These are phyloP conservation scores for Limonium bicolor DNA, from an alignment of 148 eudicot species.

Conservation along the genomic window DNA sequence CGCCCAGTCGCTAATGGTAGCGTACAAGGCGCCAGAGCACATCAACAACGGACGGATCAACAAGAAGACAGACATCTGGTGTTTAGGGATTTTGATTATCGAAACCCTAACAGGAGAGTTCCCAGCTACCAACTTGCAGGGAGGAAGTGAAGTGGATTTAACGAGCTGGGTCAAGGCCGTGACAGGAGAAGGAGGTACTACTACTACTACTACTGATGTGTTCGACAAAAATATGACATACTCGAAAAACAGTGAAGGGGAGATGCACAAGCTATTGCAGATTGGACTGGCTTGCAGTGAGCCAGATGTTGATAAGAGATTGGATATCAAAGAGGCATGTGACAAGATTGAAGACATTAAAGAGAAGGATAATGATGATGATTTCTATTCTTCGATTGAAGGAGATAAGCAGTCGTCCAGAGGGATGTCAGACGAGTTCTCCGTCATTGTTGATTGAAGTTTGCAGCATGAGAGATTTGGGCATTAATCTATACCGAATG, in stretches of 20 bases:
- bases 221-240: slow-evolving; percentile 46
- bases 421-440: slow-evolving; percentile 35
- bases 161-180: slow-evolving; percentile 24
- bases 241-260: slow-evolving; percentile 21
- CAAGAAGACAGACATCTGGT: slow-evolving; percentile 72
- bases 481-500: too few relatives aligned
- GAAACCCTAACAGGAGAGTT: slow-evolving; percentile 62
- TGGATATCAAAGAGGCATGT: slow-evolving; percentile 52
- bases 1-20: slow-evolving; percentile 49
- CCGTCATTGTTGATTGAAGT: slow-evolving; percentile 9
- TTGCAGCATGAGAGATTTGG: too few relatives aligned
- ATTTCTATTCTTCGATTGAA: slow-evolving; percentile 32
- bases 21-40: slow-evolving; percentile 82
- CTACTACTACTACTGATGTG: slow-evolving; percentile 3
- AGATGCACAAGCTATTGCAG: slow-evolving; percentile 49
- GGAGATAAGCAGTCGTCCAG: slow-evolving; percentile 26
- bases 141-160: slow-evolving; percentile 31
- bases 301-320: slow-evolving; percentile 38
- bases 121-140: slow-evolving; percentile 34
- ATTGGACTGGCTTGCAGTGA: slow-evolving; percentile 58
- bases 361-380: slow-evolving; percentile 44
- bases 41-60: slow-evolving; percentile 27
- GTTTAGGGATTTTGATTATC: slow-evolving; percentile 56
- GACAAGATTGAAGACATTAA: slow-evolving; percentile 45
- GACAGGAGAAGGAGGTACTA: slow-evolving; percentile 4